These are phyloP conservation scores for Chaetoscypha palmicola DNA, from an alignment of 2,329 filamentous ascomycete genomes.

Conservation along the genomic window DNA sequence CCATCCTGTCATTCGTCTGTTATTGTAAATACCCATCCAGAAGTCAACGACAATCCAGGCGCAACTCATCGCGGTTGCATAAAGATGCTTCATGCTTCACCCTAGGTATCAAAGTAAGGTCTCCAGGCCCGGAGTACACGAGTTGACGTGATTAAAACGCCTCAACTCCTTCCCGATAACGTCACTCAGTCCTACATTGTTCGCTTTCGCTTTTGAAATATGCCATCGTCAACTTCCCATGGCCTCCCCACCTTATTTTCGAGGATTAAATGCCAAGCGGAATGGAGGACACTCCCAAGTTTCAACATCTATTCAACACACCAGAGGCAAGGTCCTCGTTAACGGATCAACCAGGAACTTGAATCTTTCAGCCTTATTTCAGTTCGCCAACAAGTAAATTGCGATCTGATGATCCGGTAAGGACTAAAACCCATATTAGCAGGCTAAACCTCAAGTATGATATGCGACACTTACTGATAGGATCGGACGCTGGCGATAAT, in stretches of 20 bases:
- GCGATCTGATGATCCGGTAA: slow-evolving; percentile 85
- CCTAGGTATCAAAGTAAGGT: slow-evolving; percentile 10
- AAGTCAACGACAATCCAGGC: background rate
- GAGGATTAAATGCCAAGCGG: no score
- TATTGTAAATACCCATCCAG: background rate
- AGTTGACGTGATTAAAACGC: slow-evolving; percentile 25
- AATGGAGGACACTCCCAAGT: no score
- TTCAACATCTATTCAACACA: no score
- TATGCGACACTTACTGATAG: slow-evolving; percentile 63
- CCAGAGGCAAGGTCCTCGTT: no score
- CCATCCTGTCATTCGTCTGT: no score
- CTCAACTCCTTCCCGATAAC: slow-evolving; percentile 8
- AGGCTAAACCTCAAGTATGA: slow-evolving; percentile 9
- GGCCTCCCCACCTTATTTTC: background rate
- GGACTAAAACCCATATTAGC: slow-evolving; percentile 46
- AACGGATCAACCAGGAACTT: no score
- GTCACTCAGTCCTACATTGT: background rate
- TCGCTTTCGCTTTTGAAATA: background rate
- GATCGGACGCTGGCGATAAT: slow-evolving; percentile 77
- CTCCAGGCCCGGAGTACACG: background rate
- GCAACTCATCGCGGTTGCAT: slow-evolving; percentile 3
- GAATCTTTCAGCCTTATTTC: slow-evolving; percentile 39
- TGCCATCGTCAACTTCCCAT: background rate
- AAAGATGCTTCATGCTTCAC: slow-evolving; percentile 3
- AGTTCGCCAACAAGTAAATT: slow-evolving; percentile 79